phyloP scores from a whole-genome alignment of 2,329 filamentous ascomycete genomes.

The Neofusicoccum cordaticola region DNA sequence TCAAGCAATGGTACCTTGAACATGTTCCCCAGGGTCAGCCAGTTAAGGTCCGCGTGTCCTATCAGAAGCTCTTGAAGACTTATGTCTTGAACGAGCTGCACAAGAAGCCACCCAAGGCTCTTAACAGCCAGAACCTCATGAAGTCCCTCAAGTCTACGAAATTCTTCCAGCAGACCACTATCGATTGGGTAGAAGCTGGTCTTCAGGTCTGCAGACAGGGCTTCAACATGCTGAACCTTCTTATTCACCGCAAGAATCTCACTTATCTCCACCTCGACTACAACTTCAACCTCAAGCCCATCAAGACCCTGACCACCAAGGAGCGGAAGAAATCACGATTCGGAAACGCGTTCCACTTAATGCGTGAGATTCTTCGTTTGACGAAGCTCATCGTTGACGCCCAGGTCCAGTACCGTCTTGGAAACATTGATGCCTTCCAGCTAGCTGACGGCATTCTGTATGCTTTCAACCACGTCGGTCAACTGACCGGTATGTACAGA shows the following conservation, averaged over 20 bases:
- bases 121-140: constrained; percentile 90
- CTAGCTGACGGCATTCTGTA: constrained; percentile 98
- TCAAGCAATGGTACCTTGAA: constrained; percentile 98
- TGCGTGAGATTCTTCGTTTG: constrained; percentile 93
- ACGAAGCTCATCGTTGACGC: constrained; percentile 98
- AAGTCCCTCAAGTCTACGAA: constrained; percentile 91
- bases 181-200: constrained; percentile 98
- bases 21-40: constrained; percentile 88
- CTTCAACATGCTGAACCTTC: constrained; percentile 97
- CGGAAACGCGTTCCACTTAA: constrained; percentile 97
- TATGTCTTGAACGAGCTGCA: constrained; percentile 96
- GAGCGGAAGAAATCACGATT: constrained; percentile 99
- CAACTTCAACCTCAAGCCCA: constrained; percentile 98
- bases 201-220: constrained; percentile 96
- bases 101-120: constrained; percentile 90
- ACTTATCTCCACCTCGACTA: constrained; percentile 98
- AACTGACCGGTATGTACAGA: constrained; percentile 98
- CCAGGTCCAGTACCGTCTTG: constrained; percentile 94
- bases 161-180: constrained; percentile 99
- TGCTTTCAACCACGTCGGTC: constrained; percentile 97
- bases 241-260: constrained; percentile 97
- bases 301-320: constrained; percentile 97
- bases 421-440: constrained; percentile 98
- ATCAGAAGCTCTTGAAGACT: constrained; percentile 95
- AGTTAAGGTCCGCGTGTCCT: constrained; percentile 95